Evolutionary conservation across 1,284 basidiomycete genomes (phyloP).

Genomic region (Pulveroboletus sp.): DNA sequence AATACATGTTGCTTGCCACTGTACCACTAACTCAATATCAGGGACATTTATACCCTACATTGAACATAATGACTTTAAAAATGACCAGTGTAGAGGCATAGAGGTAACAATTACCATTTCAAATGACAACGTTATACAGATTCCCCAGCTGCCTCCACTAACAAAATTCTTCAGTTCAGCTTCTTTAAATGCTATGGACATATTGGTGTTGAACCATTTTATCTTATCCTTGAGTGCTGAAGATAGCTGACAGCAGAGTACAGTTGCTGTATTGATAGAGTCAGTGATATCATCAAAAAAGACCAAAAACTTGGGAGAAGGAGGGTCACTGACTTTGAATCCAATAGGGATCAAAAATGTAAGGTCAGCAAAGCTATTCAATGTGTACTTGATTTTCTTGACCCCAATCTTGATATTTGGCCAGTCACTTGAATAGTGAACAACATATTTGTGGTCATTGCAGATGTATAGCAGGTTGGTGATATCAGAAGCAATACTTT

Average conservation of each 20-base stretch:
- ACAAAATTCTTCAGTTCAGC: not conserved
- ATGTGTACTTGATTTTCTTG: conserved; percentile 24
- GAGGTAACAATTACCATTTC: conserved; percentile 5
- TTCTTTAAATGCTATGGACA: conserved; percentile 5
- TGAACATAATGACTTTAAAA: too few species aligned
- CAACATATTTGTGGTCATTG: too few species aligned
- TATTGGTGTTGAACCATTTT: conserved; percentile 19
- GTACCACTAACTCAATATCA: conserved; percentile 1
- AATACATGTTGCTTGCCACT: conserved; percentile 4
- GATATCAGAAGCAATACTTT: not conserved
- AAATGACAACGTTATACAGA: conserved; percentile 9
- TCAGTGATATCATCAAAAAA: conserved; percentile 35
- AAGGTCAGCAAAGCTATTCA: conserved; percentile 29
- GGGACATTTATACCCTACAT: conserved; percentile 9
- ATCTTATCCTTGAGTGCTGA: not conserved
- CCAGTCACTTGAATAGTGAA: conserved; percentile 27
- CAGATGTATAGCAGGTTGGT: not conserved
- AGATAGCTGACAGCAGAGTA: not conserved
- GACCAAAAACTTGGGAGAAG: conserved; percentile 32
- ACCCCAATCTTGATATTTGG: conserved; percentile 36
- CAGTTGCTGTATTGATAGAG: too few species aligned
- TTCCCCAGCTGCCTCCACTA: conserved; percentile 3
- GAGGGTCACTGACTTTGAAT: conserved; percentile 10
- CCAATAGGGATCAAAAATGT: conserved; percentile 28
- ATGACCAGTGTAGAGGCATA: not conserved